Base-by-base conservation (phyloP, 2,329 filamentous ascomycete species). In the Cercospora sesami region DNA sequence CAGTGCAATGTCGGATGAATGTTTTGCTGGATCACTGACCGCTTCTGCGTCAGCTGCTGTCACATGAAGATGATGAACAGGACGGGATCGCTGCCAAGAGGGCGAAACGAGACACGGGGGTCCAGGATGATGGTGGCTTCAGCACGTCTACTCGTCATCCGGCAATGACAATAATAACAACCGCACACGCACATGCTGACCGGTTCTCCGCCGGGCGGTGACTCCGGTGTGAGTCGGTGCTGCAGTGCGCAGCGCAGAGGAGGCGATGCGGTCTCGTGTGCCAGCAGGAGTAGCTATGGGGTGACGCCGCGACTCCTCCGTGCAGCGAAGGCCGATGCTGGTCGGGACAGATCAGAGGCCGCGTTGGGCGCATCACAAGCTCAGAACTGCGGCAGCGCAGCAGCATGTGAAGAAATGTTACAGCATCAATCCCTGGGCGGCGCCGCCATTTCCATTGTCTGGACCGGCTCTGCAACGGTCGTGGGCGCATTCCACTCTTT, bases 21-120 rank as follows among this genome's bases (percentile, higher is more conserved):
- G 61, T 7, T 14, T 21, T 30, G 31, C 42, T 21, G 60, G 18
- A 48, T 23, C 60, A 23, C 60, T 45, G 26, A 58, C 53, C 26
- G 53, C 53, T 31, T 30, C 21, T 55, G 66, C 45, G 36, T 48
- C 18, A 28, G 53, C 28, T 28, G 45, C 28, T 55, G 42, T 63
- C 57, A 55, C 55, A 36, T 63, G 65, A 18, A 63, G 18, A 57
- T 60, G 60, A 51, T 30, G 60, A n/a, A 36, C 31, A 28, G 58
- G 58, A 39, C 45, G 12, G 45, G 36, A 45, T 36, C 26, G 28
- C 58, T 26, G 31, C 58, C 31, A 60, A 60, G 58, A 60, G 26
- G 58, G 30, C 45, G 45, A 51, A 26, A 26, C 45, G 45, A 12
- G 21, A 51, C 45, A 51, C 45, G 42, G 42, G 42, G 9, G 42